These are phyloP conservation scores for Zymoseptoria crescenta DNA, from an alignment of 2,329 filamentous ascomycete species.

Conservation along the genomic window DNA sequence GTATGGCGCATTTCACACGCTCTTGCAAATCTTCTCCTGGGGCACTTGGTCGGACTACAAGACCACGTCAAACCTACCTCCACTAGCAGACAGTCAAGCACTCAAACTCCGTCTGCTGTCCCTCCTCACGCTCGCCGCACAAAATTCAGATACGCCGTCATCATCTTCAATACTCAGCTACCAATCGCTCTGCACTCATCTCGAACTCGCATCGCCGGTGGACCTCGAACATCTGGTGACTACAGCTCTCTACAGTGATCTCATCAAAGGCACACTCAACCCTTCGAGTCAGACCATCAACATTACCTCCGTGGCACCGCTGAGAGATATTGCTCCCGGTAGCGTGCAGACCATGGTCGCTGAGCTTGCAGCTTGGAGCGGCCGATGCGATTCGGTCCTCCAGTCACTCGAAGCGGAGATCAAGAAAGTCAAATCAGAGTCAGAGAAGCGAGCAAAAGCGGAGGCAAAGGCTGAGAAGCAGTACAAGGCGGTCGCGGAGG, in stretches of 20 bases:
- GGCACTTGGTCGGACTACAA: slow-evolving; percentile 79
- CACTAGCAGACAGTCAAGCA: slow-evolving; percentile 62
- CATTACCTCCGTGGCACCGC: slow-evolving; percentile 71
- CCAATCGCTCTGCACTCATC: slow-evolving; percentile 53
- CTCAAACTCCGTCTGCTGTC: slow-evolving; percentile 87
- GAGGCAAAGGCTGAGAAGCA: slow-evolving; percentile 36
- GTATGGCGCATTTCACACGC: slow-evolving; percentile 54
- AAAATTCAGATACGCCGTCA: slow-evolving; percentile 34
- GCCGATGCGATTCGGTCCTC: slow-evolving; percentile 68
- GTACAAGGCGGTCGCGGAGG: slow-evolving; percentile 27
- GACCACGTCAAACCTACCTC: slow-evolving; percentile 39
- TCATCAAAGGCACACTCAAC: slow-evolving; percentile 76
- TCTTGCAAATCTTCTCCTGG: slow-evolving; percentile 86
- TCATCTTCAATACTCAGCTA: slow-evolving; percentile 59
- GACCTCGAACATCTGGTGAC: slow-evolving; percentile 83
- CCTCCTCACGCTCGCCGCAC: slow-evolving; percentile 69
- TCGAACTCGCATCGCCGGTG: slow-evolving; percentile 59
- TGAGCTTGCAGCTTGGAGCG: slow-evolving; percentile 66
- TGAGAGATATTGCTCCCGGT: slow-evolving; percentile 75
- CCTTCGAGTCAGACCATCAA: slow-evolving; percentile 65
- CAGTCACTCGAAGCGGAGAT: slow-evolving; percentile 70
- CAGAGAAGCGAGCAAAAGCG: slow-evolving; percentile 35
- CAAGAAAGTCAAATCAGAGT: slow-evolving; percentile 49
- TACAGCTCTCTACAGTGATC: slow-evolving; percentile 74
- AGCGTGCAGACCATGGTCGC: slow-evolving; percentile 61